These are phyloP conservation scores for Lachnellula suecica DNA, from an alignment of 2,329 filamentous ascomycete genomes.

Conservation along the genomic window DNA sequence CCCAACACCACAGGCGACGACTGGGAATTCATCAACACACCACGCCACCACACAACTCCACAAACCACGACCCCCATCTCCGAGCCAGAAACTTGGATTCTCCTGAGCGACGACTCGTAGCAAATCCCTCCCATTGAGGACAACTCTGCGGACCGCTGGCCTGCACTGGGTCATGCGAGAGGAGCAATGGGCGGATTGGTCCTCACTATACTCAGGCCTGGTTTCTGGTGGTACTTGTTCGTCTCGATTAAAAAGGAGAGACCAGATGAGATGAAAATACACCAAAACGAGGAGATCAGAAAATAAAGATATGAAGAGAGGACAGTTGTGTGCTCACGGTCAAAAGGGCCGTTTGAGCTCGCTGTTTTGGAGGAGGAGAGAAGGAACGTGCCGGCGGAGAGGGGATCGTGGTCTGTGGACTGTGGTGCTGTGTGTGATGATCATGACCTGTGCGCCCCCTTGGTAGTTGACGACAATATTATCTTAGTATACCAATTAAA, in stretches of 20 bases:
- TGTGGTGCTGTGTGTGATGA: not conserved
- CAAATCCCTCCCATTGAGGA: conserved; percentile 24
- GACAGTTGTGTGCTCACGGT: conserved; percentile 23
- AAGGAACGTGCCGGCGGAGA: not conserved
- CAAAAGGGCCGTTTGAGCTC: conserved; percentile 21
- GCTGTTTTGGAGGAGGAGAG: conserved; percentile 11
- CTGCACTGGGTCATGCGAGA: conserved; percentile 19
- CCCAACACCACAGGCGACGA: conserved; percentile 12
- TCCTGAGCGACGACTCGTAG: conserved; percentile 32
- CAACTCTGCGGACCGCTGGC: conserved; percentile 25
- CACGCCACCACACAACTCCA: conserved; percentile 4
- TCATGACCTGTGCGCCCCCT: not conserved
- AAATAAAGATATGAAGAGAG: conserved; percentile 3
- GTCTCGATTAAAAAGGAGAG: conserved; percentile 13
- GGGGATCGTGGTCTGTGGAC: not conserved
- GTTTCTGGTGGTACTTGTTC: conserved; percentile 16
- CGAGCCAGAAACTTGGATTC: conserved; percentile 28
- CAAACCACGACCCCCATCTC: conserved; percentile 14
- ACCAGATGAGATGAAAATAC: no score
- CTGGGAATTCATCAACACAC: conserved; percentile 25
- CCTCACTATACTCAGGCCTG: conserved; percentile 22
- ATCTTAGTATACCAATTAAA: not conserved
- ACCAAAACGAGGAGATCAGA: conserved; percentile 6
- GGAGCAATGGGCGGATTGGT: conserved; percentile 27
- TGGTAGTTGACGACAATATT: not conserved